These are phyloP conservation scores for Isochrysis galbana DNA, from an alignment of 78 protist species.

Conservation along the genomic window DNA sequence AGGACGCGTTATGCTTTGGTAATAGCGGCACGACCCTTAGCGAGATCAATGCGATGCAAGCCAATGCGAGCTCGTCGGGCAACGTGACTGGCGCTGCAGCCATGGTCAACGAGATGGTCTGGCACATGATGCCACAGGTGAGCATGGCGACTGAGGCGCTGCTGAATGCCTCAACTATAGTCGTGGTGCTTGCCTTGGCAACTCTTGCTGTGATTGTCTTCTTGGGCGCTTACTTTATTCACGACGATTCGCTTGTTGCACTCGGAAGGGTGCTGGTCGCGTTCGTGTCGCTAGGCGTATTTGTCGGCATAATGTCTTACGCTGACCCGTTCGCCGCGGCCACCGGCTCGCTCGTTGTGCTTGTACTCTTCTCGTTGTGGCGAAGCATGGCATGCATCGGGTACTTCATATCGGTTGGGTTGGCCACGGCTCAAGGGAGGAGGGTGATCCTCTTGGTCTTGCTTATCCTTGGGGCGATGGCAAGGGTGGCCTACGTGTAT, in stretches of 20 bases:
- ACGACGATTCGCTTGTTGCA: background rate
- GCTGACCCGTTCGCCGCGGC: background rate
- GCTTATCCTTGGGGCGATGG: background rate
- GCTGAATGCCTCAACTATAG: background rate
- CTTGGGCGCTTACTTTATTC: background rate
- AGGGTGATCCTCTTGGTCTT: background rate
- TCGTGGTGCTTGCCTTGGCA: background rate
- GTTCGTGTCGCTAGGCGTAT: background rate
- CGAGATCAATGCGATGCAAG: background rate
- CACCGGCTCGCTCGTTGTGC: background rate
- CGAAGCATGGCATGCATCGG: background rate
- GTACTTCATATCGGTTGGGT: no score
- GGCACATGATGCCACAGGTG: background rate
- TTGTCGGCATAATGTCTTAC: background rate
- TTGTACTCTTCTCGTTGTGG: background rate
- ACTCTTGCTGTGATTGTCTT: background rate
- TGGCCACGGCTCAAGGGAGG: background rate
- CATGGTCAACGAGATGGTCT: background rate
- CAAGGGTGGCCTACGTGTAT: no score
- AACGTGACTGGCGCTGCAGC: background rate
- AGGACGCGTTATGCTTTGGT: background rate
- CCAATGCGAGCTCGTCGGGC: background rate
- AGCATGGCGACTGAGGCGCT: background rate
- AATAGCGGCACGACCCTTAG: background rate
- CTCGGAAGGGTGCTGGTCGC: background rate